These are phyloP conservation scores for Trichophyton simii DNA, from an alignment of 2,329 filamentous ascomycete genomes.

Conservation along the genomic window DNA sequence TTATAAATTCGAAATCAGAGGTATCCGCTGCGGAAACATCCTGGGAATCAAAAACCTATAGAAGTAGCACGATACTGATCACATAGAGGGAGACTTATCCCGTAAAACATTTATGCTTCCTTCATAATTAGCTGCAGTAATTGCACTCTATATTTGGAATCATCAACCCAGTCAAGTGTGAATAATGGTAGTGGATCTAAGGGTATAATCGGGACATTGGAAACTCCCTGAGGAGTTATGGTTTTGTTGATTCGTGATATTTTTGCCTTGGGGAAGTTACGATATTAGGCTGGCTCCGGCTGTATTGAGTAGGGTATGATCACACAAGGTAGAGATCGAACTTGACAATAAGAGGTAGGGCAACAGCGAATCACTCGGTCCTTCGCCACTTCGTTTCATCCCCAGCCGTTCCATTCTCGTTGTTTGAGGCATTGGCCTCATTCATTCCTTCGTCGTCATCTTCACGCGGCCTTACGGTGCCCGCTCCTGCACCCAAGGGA, in stretches of 20 bases:
- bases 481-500: conserved; percentile 28
- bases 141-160: too few species aligned
- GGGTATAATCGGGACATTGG: neutral
- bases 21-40: too few species aligned
- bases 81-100: too few species aligned
- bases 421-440: conserved; percentile 19
- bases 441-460: conserved; percentile 27
- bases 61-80: too few species aligned
- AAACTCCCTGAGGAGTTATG: neutral
- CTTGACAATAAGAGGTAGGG: neutral
- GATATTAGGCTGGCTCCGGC: neutral
- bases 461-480: conserved; percentile 27
- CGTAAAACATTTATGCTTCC: too few species aligned
- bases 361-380: conserved; percentile 23
- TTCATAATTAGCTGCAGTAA: too few species aligned
- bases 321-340: neutral
- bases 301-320: neutral
- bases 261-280: neutral
- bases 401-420: conserved; percentile 20
- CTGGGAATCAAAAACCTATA: too few species aligned
- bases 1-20: too few species aligned
- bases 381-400: conserved; percentile 43
- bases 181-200: neutral
- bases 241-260: neutral
- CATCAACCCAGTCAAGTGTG: neutral